These are phyloP conservation scores for Candida glaebosa DNA, from an alignment of 805 yeast species.

Conservation along the genomic window DNA sequence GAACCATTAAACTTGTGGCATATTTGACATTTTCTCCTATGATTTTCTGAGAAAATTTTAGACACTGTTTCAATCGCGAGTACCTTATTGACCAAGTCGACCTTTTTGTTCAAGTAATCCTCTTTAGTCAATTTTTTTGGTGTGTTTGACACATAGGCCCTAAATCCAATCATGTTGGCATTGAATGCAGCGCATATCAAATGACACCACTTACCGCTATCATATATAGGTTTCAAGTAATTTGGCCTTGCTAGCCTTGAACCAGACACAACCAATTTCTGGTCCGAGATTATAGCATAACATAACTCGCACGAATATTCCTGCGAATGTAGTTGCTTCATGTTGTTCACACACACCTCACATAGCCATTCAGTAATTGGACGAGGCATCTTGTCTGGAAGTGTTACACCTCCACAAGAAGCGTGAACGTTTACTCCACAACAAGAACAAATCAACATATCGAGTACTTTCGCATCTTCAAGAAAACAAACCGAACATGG, in stretches of 20 bases:
- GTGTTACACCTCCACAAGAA: slow-evolving; percentile 57
- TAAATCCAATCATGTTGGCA: slow-evolving; percentile 42
- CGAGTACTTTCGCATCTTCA: slow-evolving; percentile 14
- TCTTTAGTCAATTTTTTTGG: slow-evolving; percentile 4
- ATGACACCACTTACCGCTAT: slow-evolving; percentile 73
- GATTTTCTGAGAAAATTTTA: slow-evolving; percentile 23
- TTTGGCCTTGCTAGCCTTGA: slow-evolving; percentile 47
- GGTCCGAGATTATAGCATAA: slow-evolving; percentile 47
- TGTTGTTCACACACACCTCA: slow-evolving; percentile 71
- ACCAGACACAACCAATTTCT: slow-evolving; percentile 44
- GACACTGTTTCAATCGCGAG: slow-evolving; percentile 29
- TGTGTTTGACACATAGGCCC: slow-evolving; percentile 30
- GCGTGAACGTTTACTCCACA: slow-evolving; percentile 74
- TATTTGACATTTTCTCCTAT: slow-evolving; percentile 37
- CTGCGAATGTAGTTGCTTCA: slow-evolving; percentile 55
- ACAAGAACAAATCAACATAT: slow-evolving; percentile 51
- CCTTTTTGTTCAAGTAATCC: slow-evolving; percentile 6
- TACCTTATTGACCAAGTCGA: slow-evolving; percentile 14
- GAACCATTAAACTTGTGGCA: slow-evolving; percentile 51
- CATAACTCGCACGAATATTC: slow-evolving; percentile 69
- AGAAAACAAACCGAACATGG: slow-evolving; percentile 6
- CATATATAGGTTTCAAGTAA: slow-evolving; percentile 63
- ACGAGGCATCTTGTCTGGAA: slow-evolving; percentile 14
- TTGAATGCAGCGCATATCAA: slow-evolving; percentile 63
- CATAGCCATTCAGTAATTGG: slow-evolving; percentile 64